Percentiles rank a stretch among this genome's conserved stretches.
phyloP scores from a whole-genome alignment of 371 early-diverging fungal species.

The Lichtheimia ornata region DNA sequence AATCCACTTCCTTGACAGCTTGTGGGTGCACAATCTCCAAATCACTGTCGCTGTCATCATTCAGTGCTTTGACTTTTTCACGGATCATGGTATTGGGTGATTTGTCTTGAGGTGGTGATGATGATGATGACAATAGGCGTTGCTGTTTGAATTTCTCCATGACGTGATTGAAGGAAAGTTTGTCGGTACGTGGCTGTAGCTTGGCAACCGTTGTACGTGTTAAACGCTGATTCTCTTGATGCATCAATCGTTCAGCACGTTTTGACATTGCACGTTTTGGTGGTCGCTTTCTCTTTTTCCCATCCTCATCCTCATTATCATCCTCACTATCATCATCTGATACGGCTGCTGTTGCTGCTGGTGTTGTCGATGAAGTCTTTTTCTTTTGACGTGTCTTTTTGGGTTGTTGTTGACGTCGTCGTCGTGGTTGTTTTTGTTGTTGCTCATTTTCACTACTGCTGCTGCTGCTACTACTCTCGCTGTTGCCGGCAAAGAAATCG shows the following conservation, averaged over 20 bases:
- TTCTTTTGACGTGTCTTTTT: slow-evolving; percentile 3
- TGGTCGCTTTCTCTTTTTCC: slow-evolving; percentile 5
- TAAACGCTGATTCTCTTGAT: slow-evolving; percentile 25
- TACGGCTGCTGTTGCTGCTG: neutral
- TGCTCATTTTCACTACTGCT: slow-evolving; percentile 1
- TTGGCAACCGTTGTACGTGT: slow-evolving; percentile 15
- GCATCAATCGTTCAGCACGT: slow-evolving; percentile 24
- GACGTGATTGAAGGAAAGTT: slow-evolving; percentile 13
- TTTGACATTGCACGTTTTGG: slow-evolving; percentile 14
- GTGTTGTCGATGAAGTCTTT: neutral
- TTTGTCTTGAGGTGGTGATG: neutral
- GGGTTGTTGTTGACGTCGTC: neutral
- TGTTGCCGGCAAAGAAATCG: neutral
- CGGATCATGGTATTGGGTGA: neutral
- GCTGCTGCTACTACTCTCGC: slow-evolving; percentile 6
- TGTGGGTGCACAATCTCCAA: slow-evolving; percentile 4
- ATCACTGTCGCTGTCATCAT: slow-evolving; percentile 9
- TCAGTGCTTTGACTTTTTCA: too few relatives aligned
- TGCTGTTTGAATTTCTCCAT: slow-evolving; percentile 16
- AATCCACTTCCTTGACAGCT: neutral
- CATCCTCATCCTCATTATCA: slow-evolving; percentile 1
- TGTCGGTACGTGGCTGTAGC: slow-evolving; percentile 16
- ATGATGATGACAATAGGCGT: neutral
- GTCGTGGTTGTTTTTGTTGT: neutral
- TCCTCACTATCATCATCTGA: slow-evolving; percentile 5